Conservation (phyloP, 2,329 filamentous ascomycete genomes). For the Parascedosporium putredinis region DNA sequence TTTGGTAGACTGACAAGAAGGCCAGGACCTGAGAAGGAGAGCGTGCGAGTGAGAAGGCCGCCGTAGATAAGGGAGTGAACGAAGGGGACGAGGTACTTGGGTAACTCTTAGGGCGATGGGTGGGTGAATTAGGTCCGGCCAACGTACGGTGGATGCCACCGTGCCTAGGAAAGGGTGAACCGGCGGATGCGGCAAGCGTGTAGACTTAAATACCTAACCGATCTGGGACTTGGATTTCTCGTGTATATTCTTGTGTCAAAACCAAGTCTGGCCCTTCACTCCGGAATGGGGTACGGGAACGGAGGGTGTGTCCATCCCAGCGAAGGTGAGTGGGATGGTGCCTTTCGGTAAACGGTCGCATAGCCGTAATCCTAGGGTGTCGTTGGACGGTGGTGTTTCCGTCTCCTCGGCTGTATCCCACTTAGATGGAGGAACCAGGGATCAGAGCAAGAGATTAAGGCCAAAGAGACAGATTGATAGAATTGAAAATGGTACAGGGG, state of each 20-base stretch:
- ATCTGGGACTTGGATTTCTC: background rate
- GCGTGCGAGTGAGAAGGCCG: background rate
- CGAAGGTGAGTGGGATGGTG: background rate
- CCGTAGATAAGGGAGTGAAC: background rate
- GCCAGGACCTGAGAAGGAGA: background rate
- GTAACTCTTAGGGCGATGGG: background rate
- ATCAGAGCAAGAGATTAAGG: background rate
- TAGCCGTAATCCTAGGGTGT: background rate
- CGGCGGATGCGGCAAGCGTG: conserved; percentile 2
- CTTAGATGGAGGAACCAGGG: background rate
- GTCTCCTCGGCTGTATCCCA: conserved; percentile 8
- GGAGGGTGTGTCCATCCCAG: background rate
- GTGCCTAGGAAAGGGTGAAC: background rate
- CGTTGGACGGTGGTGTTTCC: conserved; percentile 2
- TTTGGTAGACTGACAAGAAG: no score
- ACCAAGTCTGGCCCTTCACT: background rate
- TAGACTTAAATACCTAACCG: conserved; percentile 7
- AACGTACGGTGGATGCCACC: background rate
- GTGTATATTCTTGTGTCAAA: background rate
- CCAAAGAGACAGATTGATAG: no score
- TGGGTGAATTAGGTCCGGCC: background rate
- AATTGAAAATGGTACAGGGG: background rate
- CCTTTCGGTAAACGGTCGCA: conserved; percentile 1
- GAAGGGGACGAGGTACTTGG: background rate
- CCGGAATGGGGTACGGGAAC: background rate